phyloP scores from a whole-genome alignment of 306 rosid genomes.

The Castanea crenata region DNA sequence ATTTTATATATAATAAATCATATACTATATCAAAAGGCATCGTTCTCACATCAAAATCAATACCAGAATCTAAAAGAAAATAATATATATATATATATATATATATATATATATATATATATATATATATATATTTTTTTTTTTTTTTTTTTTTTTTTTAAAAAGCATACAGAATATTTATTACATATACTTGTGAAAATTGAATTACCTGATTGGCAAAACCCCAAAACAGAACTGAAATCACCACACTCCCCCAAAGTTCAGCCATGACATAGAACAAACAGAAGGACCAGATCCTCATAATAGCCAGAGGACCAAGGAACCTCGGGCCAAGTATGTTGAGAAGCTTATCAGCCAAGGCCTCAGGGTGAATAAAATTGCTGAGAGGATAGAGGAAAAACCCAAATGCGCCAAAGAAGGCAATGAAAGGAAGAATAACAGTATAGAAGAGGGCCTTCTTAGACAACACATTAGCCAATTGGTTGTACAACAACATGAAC shows the following conservation, averaged over 20 bases:
- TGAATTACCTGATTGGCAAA: conserved; percentile 87
- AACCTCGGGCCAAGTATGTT: conserved; percentile 76
- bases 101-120: too few relatives aligned
- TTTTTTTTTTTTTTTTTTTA: too few relatives aligned
- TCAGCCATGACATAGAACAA: conserved; percentile 99
- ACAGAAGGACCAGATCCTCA: conserved; percentile 96
- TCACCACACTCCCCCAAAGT: conserved; percentile 94
- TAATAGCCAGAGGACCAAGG: conserved; percentile 86
- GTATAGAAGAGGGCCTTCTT: conserved; percentile 88
- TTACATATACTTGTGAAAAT: not conserved
- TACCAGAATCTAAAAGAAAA: not conserved
- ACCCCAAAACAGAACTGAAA: conserved; percentile 96
- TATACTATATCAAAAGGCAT: not conserved
- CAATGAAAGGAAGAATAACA: conserved; percentile 81
- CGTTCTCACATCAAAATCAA: not conserved
- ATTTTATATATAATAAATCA: not conserved
- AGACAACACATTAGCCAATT: conserved; percentile 74
- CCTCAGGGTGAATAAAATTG: conserved; percentile 75
- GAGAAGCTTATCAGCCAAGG: conserved; percentile 82
- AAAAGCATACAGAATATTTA: not conserved
- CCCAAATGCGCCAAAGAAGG: conserved; percentile 92
- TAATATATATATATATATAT: too few relatives aligned
- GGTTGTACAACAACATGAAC: conserved; percentile 78
- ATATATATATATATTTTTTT: too few relatives aligned
- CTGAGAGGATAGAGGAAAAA: conserved; percentile 84